A percentile compares a stretch with the other conserved stretches of the same genome.
These are phyloP conservation scores for Fusarium hainanense DNA, from an alignment of 2,329 filamentous ascomycete genomes.

Conservation along the genomic window DNA sequence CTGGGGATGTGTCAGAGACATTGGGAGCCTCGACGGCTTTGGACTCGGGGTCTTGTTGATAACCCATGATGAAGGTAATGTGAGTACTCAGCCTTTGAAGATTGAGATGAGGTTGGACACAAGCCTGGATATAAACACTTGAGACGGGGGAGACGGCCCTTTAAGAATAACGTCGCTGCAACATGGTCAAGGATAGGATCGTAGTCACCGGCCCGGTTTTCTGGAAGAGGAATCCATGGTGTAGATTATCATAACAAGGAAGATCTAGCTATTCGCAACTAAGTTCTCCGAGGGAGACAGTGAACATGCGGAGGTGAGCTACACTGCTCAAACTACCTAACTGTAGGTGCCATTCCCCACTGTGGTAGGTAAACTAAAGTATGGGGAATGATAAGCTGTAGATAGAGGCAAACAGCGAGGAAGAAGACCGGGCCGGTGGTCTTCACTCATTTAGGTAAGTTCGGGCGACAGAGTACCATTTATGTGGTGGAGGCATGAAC, in stretches of 20 bases:
- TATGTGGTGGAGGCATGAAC: constrained; percentile 39
- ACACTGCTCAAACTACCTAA: neutral
- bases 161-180: constrained; percentile 36
- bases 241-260: constrained; percentile 23
- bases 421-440: constrained; percentile 34
- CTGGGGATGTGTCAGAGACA: constrained; percentile 43
- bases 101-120: constrained; percentile 26
- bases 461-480: constrained; percentile 23
- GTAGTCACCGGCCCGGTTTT: constrained; percentile 40
- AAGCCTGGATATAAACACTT: constrained; percentile 32
- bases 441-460: constrained; percentile 24
- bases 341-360: constrained; percentile 32
- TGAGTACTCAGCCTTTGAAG: neutral
- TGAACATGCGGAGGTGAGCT: constrained; percentile 9
- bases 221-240: constrained; percentile 31
- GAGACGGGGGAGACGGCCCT: constrained; percentile 14
- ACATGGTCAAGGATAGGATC: constrained; percentile 24
- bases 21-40: constrained; percentile 43
- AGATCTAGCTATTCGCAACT: constrained; percentile 12
- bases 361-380: constrained; percentile 17
- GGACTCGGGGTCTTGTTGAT: constrained; percentile 41
- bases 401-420: neutral
- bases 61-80: constrained; percentile 38
- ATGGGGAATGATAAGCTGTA: constrained; percentile 41
- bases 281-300: constrained; percentile 14